phyloP scores from a whole-genome alignment of 495 filamentous ascomycete genomes.

The Hypoxylon lenormandii region DNA sequence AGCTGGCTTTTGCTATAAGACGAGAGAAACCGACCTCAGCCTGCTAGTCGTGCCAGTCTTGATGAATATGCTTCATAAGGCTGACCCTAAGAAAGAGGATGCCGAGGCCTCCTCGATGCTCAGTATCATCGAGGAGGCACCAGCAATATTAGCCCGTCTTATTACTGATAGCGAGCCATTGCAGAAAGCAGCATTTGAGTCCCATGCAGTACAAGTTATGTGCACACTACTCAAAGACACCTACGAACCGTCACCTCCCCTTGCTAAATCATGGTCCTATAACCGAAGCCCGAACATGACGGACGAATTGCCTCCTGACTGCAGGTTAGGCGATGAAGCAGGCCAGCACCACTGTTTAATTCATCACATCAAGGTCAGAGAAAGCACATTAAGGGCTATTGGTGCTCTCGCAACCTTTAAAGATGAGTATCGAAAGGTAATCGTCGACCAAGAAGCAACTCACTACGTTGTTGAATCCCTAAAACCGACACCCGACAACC shows the following conservation, averaged over 20 bases:
- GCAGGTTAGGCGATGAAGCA: constrained; percentile 65
- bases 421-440: constrained; percentile 83
- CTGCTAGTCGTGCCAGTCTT: constrained; percentile 78
- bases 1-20: constrained; percentile 71
- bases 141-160: constrained; percentile 78
- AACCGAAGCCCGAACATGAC: constrained; percentile 24
- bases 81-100: constrained; percentile 56
- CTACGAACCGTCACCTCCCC: constrained; percentile 63
- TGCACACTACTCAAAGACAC: constrained; percentile 80
- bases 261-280: constrained; percentile 54
- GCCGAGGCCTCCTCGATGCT: constrained; percentile 55
- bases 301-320: constrained; percentile 44
- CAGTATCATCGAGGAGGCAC: constrained; percentile 75
- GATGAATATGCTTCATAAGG: constrained; percentile 72
- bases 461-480: constrained; percentile 86
- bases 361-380: constrained; percentile 81
- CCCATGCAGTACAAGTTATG: constrained; percentile 75
- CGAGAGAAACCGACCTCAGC: constrained; percentile 71
- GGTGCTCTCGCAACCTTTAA: constrained; percentile 82
- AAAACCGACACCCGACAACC: constrained; percentile 66
- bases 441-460: constrained; percentile 83
- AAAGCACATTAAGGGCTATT: constrained; percentile 80
- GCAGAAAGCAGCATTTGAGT: constrained; percentile 85
- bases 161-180: constrained; percentile 79
- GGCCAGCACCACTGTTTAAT: constrained; percentile 72